phyloP scores from a whole-genome alignment of 2,329 filamentous ascomycete species.

The Fusarium beomiforme region DNA sequence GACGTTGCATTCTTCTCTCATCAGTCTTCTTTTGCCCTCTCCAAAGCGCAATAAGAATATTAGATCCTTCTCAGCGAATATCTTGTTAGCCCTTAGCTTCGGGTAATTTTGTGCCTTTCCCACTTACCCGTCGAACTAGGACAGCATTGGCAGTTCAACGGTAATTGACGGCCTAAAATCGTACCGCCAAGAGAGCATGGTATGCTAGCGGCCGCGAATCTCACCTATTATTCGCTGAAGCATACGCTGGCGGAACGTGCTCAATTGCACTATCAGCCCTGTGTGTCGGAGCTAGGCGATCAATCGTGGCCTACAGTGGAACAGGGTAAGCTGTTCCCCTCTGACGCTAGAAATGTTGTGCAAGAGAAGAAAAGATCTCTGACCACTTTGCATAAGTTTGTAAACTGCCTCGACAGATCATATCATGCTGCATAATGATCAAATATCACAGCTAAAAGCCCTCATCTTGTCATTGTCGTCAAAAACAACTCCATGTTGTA shows the following conservation, averaged over 20 bases:
- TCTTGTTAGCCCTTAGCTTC: neutral
- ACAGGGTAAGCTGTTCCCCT: neutral
- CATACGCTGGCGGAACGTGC: neutral
- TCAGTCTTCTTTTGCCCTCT: neutral
- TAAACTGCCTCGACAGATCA: neutral
- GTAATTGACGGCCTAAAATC: neutral
- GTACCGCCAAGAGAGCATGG: neutral
- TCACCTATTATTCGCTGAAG: neutral
- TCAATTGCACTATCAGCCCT: neutral
- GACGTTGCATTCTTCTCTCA: neutral
- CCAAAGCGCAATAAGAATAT: neutral
- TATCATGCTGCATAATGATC: neutral
- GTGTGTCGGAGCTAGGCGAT: neutral
- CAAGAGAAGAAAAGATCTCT: too few relatives aligned
- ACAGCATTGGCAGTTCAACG: neutral
- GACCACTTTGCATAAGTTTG: too few relatives aligned
- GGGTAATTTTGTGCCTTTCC: neutral
- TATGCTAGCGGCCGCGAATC: neutral
- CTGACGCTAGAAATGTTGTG: neutral
- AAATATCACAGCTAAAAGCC: neutral
- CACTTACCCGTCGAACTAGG: neutral
- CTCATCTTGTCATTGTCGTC: neutral
- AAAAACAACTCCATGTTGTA: neutral
- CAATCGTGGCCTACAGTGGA: neutral
- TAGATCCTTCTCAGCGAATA: neutral